Evolutionary conservation across 129 eudicot genomes (phyloP), one percentile per base, ranked within the genome.

Genomic region (Helichrysum umbraculigerum): DNA sequence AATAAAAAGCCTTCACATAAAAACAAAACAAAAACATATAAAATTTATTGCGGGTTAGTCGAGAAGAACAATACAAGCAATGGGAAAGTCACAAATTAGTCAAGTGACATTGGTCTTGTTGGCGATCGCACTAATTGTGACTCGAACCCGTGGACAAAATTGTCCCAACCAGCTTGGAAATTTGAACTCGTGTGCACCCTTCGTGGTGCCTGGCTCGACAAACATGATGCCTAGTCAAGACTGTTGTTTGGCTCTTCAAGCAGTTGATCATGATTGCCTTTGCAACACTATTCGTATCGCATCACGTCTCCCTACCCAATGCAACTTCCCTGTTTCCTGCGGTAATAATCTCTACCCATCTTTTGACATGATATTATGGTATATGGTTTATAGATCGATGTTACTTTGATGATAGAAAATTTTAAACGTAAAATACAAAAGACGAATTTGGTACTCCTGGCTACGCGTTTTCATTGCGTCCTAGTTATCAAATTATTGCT

Each of bases 261-360:
- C 81, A 7, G 78, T 92, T 9, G 83, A 86, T 41, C 94, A 70
- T 9, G 94, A 83, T 67, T 92, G 96, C 82, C 68, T 90, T 66
- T 90, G 98, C 83, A 88, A 57, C 84, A 90, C 94, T 5, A 63
- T 88, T 62, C 78, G 94, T 69, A 74, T 90, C 32, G 85, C 93
- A 67, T 20, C 90, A 7, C 83, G 76, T 34, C 85, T 92, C 61
- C 97, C 97, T 9, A 33, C 85, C 29, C 87, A 71, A 32, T 90
- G 98, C 92, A 90, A 90, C 87, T 85, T 90, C 70, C 90, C 94
- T 25, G 71, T 90, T 75, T 17, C 83, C 78, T 90, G 98, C 56
- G 82, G 84, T 66, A 81, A 80, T 73, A 16, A 52, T 32, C 22
- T 25, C 14, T 47, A 30, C 0, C 5, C 62, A 50, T 52, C 39